These are phyloP conservation scores for Salvia hispanica DNA, from an alignment of 257 asterid genomes.

Conservation along the genomic window DNA sequence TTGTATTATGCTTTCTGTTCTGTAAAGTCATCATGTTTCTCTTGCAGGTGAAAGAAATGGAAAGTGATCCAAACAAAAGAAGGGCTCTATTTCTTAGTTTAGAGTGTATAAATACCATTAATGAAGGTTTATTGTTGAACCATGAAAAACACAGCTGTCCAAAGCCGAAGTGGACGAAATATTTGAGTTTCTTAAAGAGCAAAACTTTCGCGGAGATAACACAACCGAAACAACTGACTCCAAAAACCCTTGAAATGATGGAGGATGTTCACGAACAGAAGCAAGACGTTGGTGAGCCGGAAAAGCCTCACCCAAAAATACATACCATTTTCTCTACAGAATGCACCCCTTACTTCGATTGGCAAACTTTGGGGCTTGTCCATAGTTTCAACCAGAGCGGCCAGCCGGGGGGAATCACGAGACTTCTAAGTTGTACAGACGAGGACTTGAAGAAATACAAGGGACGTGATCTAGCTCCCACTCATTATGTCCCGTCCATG, in stretches of 20 bases:
- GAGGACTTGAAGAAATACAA: slow-evolving; percentile 83
- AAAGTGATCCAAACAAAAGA: slow-evolving; percentile 59
- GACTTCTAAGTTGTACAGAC: slow-evolving; percentile 90
- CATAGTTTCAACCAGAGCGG: slow-evolving; percentile 89
- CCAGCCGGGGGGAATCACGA: slow-evolving; percentile 91
- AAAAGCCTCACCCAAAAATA: slow-evolving; percentile 67
- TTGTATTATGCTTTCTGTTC: not conserved
- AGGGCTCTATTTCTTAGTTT: slow-evolving; percentile 64
- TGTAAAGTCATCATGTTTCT: slow-evolving; percentile 11
- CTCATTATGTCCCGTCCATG: slow-evolving; percentile 98
- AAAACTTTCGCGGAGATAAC: slow-evolving; percentile 72
- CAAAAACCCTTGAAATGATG: slow-evolving; percentile 67
- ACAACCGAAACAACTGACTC: slow-evolving; percentile 60
- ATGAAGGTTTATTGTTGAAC: slow-evolving; percentile 80
- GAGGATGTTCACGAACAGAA: slow-evolving; percentile 51
- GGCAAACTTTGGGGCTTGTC: slow-evolving; percentile 96
- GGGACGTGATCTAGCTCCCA: slow-evolving; percentile 90
- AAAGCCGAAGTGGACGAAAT: slow-evolving; percentile 82
- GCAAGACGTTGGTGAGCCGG: slow-evolving; percentile 56
- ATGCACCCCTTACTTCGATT: slow-evolving; percentile 87
- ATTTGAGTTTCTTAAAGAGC: slow-evolving; percentile 87
- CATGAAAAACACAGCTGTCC: slow-evolving; percentile 82
- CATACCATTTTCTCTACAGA: slow-evolving; percentile 95
- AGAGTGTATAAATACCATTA: slow-evolving; percentile 81
- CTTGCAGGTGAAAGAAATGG: slow-evolving; percentile 69